Evolutionary conservation across 768 basidiomycete genomes (phyloP), one percentile per base, ranked within the genome.

Genomic region (Naganishia randhawae): DNA sequence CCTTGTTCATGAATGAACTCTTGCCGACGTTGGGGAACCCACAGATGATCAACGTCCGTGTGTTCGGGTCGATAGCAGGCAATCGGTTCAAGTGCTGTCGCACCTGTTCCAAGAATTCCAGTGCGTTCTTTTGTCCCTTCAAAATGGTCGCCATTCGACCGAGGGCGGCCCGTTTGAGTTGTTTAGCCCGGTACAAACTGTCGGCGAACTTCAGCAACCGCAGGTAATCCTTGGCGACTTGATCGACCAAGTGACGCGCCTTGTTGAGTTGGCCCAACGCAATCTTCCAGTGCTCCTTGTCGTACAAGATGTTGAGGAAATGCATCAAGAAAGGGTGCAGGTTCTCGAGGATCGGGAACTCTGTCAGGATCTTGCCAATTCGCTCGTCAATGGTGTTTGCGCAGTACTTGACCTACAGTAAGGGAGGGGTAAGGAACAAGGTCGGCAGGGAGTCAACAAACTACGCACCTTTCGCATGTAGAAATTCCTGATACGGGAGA

Each of bases 381-480:
- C 57, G 57, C 41, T 61, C 57, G 57, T 61, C 57, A 39, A 61
- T 61, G 10, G 57, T 61, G 57, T 61, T 61, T n/a, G 57, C 57
- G 14, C 57, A 61, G 57, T 33, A 61, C 57, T 61, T 61, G 57
- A 61, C 57, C 57, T 61, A 19, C 11, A 33, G 53, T 8, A n/a
- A 17, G 27, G 53, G 32, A 33, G 2, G 35, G 4, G 54, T 57
- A 17, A 37, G 54, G 1, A 22, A 85, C 78, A 97, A 94, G 81
- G 97, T 94, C 69, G 96, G 93, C 73, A 98, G 97, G 17, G 90
- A 84, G 77, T 97, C 93, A 80, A 97, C 93, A 2, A 94, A 94
- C 80, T 96, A 98, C 81, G 95, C 98, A 99, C 95, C 81, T 99
- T 99, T 80, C 95, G 88, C 95, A 98, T 97, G 81, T 99, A 96